Base-by-base conservation (phyloP, 176 grass and related monocot species). In the Carex pumila region DNA sequence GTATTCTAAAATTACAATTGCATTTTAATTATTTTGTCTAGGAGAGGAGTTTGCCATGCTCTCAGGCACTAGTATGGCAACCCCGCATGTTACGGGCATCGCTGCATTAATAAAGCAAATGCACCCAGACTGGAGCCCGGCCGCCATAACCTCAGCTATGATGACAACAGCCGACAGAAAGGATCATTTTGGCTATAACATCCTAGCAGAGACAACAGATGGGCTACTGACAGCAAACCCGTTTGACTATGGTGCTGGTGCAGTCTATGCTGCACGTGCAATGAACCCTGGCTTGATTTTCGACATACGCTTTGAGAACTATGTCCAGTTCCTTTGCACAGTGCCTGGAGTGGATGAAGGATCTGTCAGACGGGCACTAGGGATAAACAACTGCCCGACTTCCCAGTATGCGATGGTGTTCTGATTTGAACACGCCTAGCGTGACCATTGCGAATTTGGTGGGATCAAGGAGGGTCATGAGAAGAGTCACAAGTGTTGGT, bases 21-120 rank as follows among this genome's bases (percentile, higher is more conserved):
- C 2, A 29, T 82, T 41, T 49, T 65, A 25, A 47, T 82, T 31
- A 47, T 82, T 30, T 83, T 65, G 39, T 12, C 3, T 50, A 88
- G 81, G 81, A 21, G 81, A 96, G 56, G 79, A 63, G 12, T 97
- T 79, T 39, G 84, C 87, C 14, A 7, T 91, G 56, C 87, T 90
- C 6, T 90, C 94, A 13, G 91, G 94, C 43, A 93, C 94, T 7
- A 93, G 91, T 88, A 97, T 97, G 94, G 86, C 94, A 22, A 71
- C 91, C 2, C 91, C 91, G 11, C 94, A 97, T 79, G 85, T 97
- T 17, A 79, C 89, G 4, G 91, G 94, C 0, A 81, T 93, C 59
- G 86, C 79, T 41, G 94, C 89, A 5, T 77, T 97, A 77, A 87
- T 97, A 84, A 97, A 87, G 86, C 89, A 94, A 76, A 80, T 84